Conservation (phyloP, 2,329 filamentous ascomycete species). For the Bipolaris oryzae region DNA sequence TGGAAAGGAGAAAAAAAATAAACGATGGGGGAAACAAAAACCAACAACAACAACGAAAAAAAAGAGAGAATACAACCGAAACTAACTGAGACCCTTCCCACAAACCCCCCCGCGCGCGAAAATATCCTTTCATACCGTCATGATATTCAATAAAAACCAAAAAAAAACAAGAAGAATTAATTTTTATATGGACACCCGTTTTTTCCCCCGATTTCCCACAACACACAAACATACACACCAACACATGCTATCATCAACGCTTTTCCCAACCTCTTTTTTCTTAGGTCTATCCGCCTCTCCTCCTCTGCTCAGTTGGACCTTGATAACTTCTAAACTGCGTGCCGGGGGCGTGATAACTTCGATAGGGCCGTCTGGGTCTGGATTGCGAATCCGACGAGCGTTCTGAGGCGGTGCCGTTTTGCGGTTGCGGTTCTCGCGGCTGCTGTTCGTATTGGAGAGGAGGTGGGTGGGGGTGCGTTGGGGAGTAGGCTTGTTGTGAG, state of each 20-base stretch:
- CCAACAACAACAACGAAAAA: no score
- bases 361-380: conserved; percentile 37
- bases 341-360: conserved; percentile 42
- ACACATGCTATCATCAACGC: no score
- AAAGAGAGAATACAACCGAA: no score
- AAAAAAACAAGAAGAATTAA: not conserved
- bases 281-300: conserved; percentile 33
- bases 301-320: conserved; percentile 33
- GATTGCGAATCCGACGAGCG: conserved; percentile 29
- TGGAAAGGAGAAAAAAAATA: no score
- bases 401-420: conserved; percentile 4
- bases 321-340: conserved; percentile 44
- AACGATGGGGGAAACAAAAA: no score
- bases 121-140: not conserved
- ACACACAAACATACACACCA: no score
- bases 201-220: not conserved
- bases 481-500: conserved; percentile 27
- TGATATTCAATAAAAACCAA: not conserved
- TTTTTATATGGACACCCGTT: not conserved
- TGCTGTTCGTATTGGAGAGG: conserved; percentile 31
- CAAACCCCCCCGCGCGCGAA: no score
- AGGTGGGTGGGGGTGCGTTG: conserved; percentile 27
- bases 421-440: conserved; percentile 20
- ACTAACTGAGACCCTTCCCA: no score
- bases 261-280: not conserved